Evolutionary conservation across 371 early-diverging fungal species (phyloP).

Genomic region (Polyrhizophydium stewartii): DNA sequence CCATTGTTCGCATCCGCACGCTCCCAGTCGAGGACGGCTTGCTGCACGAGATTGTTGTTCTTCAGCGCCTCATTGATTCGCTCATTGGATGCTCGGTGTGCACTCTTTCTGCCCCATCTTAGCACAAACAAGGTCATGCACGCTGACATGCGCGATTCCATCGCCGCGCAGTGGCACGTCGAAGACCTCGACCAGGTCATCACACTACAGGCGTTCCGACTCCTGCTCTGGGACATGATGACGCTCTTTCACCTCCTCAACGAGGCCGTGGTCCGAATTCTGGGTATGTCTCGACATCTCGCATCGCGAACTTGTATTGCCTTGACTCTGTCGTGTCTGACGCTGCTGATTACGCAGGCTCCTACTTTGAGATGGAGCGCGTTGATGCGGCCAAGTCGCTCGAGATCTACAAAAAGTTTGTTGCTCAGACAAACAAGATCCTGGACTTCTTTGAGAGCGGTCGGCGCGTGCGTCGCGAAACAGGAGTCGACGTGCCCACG

Average conservation of each 20-base stretch:
- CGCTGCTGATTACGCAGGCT: conserved; percentile 4
- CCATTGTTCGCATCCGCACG: conserved; percentile 49
- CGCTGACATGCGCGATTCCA: neutral
- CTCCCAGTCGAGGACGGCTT: conserved; percentile 64
- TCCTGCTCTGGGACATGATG: conserved; percentile 82
- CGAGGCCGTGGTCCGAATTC: conserved; percentile 86
- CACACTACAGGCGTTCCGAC: conserved; percentile 76
- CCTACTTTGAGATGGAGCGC: conserved; percentile 83
- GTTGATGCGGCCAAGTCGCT: conserved; percentile 75
- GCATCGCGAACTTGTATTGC: neutral
- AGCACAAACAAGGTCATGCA: neutral
- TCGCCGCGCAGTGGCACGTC: conserved; percentile 57
- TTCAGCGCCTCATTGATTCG: conserved; percentile 78
- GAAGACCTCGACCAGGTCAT: conserved; percentile 85
- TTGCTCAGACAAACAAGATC: conserved; percentile 72
- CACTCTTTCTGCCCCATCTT: neutral
- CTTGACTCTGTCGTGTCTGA: neutral
- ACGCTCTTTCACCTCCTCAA: conserved; percentile 84
- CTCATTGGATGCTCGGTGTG: conserved; percentile 72
- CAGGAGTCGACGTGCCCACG: conserved; percentile 74
- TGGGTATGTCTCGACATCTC: conserved; percentile 47
- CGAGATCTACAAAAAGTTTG: conserved; percentile 85
- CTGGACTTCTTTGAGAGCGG: conserved; percentile 79
- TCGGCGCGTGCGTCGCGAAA: conserved; percentile 59
- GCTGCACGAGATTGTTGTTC: conserved; percentile 66